Conservation (phyloP, 495 filamentous ascomycete genomes). For the Ramalina intermedia region DNA sequence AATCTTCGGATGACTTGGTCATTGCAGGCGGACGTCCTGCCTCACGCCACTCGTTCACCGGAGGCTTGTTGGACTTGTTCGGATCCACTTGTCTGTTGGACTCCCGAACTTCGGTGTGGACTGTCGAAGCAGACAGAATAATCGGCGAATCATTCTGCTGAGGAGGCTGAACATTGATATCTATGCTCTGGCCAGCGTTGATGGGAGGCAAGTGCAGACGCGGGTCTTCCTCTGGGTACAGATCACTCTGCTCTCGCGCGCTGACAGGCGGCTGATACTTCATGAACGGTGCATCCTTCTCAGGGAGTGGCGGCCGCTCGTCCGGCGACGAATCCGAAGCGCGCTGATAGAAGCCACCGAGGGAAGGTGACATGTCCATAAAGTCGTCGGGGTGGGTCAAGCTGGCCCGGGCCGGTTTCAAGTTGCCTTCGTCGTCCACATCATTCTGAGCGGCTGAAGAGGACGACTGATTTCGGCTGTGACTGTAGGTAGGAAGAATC, state of each 20-base stretch:
- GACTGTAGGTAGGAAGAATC: slow-evolving; percentile 5
- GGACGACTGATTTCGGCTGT: slow-evolving; percentile 6
- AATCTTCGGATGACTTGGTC: slow-evolving; percentile 19
- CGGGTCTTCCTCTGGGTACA: slow-evolving; percentile 1
- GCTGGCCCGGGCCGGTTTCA: slow-evolving; percentile 25
- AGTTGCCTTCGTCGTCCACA: slow-evolving; percentile 8
- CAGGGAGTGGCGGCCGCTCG: slow-evolving; percentile 13
- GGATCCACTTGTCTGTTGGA: no score
- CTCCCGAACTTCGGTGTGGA: slow-evolving; percentile 5
- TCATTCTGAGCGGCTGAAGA: neutral
- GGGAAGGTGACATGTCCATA: slow-evolving; percentile 42
- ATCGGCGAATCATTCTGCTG: slow-evolving; percentile 17
- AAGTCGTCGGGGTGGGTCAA: slow-evolving; percentile 31
- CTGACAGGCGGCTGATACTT: neutral
- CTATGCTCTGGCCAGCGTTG: slow-evolving; percentile 23
- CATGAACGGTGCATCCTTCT: slow-evolving; percentile 13
- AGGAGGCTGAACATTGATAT: slow-evolving; percentile 21
- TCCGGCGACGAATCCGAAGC: slow-evolving; percentile 27
- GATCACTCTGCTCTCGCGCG: neutral
- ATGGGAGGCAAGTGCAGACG: slow-evolving; percentile 22
- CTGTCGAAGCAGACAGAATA: slow-evolving; percentile 23
- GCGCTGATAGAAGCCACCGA: slow-evolving; percentile 34
- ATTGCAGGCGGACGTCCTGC: neutral
- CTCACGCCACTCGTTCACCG: slow-evolving; percentile 21
- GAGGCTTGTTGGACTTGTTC: no score